Base-by-base conservation (phyloP, 2,329 filamentous ascomycete species). In the Cercospora canescens region DNA sequence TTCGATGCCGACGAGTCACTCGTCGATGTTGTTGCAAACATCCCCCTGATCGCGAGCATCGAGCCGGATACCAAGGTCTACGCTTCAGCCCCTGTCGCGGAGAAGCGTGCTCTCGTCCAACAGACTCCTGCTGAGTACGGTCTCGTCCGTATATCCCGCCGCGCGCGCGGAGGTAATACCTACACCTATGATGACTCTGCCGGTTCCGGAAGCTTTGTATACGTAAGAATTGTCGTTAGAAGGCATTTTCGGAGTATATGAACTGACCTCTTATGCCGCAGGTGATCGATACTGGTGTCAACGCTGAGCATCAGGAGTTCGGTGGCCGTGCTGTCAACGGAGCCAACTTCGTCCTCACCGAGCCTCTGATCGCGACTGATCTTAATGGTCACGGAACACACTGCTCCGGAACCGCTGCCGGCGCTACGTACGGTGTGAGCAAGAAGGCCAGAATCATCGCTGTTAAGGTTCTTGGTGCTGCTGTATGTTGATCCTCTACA, bases 321-420 rank as follows among this genome's bases (percentile, higher is more conserved):
- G 73, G 69, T 16, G 74, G 73, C 24, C 71, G 74, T 28, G 74
- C 73, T 11, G 60, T 65, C 24, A 65, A 66, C 5, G 71, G 72
- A 21, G 65, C 66, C 35, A 71, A 67, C 60, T 75, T 72, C 62
- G 67, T 71, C 32, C 37, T 60, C 30, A 68, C 57, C 26, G 68
- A 73, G 35, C 64, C 65, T 30, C 52, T 56, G 3, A 55, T 48
- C 21, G 32, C 78, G 59, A 77, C 74, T 24, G 80, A 82, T 66
- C 81, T 84, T 69, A 86, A 88, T 72, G 88, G 88, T 11, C 88
- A 90, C 76, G 88, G 88, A 50, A 87, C 82, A 62, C 88, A 90
- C 79, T 86, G 54, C 30, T 83, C 87, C 7, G 88, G 87, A 26
- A 90, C 87, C 16, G 85, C 88, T 50, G 88, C 81, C 21, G 86